These are phyloP conservation scores for Fomitopsis pinicola DNA, from an alignment of 1,284 basidiomycete genomes.

Conservation along the genomic window DNA sequence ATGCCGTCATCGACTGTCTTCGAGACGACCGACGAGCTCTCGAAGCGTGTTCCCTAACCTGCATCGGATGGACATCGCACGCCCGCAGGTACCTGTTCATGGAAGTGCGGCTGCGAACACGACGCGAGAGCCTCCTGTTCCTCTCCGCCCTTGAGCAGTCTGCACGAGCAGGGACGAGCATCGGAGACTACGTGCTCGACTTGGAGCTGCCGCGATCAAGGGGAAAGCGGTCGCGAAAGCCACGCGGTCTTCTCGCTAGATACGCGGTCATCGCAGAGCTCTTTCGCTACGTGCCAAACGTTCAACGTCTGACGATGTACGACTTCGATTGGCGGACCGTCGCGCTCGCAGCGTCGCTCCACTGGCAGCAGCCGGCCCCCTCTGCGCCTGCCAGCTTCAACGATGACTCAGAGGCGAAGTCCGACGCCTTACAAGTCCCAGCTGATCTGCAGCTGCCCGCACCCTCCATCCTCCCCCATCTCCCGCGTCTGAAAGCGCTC, in stretches of 20 bases:
- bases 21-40: not conserved
- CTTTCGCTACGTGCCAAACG: not conserved
- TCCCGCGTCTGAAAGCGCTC: not conserved
- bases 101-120: not conserved
- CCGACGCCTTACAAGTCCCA: too few relatives aligned
- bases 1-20: not conserved
- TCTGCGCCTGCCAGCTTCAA: too few relatives aligned
- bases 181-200: not conserved
- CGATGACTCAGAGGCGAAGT: not conserved
- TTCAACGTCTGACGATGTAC: not conserved
- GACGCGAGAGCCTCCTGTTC: not conserved
- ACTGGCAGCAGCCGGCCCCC: too few relatives aligned
- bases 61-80: not conserved
- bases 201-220: not conserved
- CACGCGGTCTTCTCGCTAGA: too few relatives aligned
- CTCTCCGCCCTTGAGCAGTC: not conserved
- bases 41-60: not conserved
- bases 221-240: too few relatives aligned
- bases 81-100: not conserved
- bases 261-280: not conserved
- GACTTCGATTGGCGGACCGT: not conserved
- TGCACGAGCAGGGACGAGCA: not conserved
- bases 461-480: not conserved
- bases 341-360: too few relatives aligned
- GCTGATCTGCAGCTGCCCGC: too few relatives aligned